Evolutionary conservation across 352 stramenopile species (phyloP), one percentile per base, ranked within the genome.

Genomic region (Blastocystis sp.): DNA sequence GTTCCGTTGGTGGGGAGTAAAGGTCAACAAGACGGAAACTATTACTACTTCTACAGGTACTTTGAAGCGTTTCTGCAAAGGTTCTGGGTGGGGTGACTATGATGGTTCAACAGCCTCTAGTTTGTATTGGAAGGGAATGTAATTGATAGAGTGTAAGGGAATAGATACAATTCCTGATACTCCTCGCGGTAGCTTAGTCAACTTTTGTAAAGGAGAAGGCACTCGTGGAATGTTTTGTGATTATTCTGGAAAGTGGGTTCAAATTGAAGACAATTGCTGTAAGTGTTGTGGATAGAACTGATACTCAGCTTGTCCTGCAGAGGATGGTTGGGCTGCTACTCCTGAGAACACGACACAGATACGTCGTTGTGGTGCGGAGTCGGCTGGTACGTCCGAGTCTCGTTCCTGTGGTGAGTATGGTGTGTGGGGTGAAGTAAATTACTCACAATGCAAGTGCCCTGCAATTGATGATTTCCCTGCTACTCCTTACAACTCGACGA

Each of bases 41-140:
- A 63, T 80, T 12, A 52, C 59, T n/a, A 80, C 69, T 12, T 21
- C 69, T 12, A 37, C 19, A 27, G 69, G 69, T 29, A 21, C 9
- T 29, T 27, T 80, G 69, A 80, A 80, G 51, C 69, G 69, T 80
- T 80, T 80, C 51, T 80, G 69, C 51, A 32, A 80, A 52, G 1
- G 46, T 37, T 58, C 35, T 21, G 69, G 69, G 16, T 80, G 69
- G 69, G 69, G 69, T n/a, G 42, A 59, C 27, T 80, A 80, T n/a
- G 69, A 80, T 56, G 69, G 69, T 63, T 80, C 69, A 7, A 2
- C 7, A 21, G 69, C 69, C 24, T 61, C 69, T 9, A 59, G 69
- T 80, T 24, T 19, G 16, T 14, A 37, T 35, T 35, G 0, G 1
- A 27, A 11, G 24, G 2, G 9, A 35, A 0, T n/a, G 4, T 59